phyloP scores from a whole-genome alignment of 2,329 filamentous ascomycete species.

The Epichloe bromicola region DNA sequence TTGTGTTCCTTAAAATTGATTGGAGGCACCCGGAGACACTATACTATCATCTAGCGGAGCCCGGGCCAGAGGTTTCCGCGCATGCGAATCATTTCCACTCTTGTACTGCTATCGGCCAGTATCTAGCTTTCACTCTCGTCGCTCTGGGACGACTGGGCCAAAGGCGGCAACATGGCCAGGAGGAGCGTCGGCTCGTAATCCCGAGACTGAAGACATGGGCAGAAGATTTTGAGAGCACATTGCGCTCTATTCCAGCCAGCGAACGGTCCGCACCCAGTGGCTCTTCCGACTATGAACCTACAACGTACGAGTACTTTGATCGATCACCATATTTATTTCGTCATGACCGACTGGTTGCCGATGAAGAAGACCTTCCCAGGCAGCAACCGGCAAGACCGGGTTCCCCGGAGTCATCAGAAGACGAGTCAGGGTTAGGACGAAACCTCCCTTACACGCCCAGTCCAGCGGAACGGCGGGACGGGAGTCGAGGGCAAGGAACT shows the following conservation, averaged over 20 bases:
- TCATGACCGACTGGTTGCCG: neutral
- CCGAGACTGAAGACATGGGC: slow-evolving; percentile 5
- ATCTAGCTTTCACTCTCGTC: slow-evolving; percentile 16
- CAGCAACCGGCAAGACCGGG: neutral
- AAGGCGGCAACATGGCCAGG: neutral
- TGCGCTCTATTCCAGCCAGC: slow-evolving; percentile 10
- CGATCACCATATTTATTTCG: slow-evolving; percentile 8
- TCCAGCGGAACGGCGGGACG: neutral
- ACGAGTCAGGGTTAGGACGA: neutral
- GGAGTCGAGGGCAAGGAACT: neutral
- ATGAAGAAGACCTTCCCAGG: neutral
- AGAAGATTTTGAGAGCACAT: slow-evolving; percentile 14
- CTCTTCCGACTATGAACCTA: slow-evolving; percentile 5
- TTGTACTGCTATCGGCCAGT: slow-evolving; percentile 16
- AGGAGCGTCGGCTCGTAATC: neutral
- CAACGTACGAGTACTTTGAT: slow-evolving; percentile 10
- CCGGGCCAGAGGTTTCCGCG: slow-evolving; percentile 9
- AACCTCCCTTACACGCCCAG: neutral
- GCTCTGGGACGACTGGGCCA: slow-evolving; percentile 10
- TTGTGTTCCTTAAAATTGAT: slow-evolving; percentile 29
- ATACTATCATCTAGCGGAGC: slow-evolving; percentile 20
- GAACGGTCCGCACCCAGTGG: slow-evolving; percentile 7
- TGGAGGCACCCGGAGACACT: slow-evolving; percentile 15
- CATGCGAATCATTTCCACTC: slow-evolving; percentile 10
- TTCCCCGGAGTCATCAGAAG: neutral